phyloP scores from a whole-genome alignment of 2,329 filamentous ascomycete genomes.

The Biscogniauxia marginata region DNA sequence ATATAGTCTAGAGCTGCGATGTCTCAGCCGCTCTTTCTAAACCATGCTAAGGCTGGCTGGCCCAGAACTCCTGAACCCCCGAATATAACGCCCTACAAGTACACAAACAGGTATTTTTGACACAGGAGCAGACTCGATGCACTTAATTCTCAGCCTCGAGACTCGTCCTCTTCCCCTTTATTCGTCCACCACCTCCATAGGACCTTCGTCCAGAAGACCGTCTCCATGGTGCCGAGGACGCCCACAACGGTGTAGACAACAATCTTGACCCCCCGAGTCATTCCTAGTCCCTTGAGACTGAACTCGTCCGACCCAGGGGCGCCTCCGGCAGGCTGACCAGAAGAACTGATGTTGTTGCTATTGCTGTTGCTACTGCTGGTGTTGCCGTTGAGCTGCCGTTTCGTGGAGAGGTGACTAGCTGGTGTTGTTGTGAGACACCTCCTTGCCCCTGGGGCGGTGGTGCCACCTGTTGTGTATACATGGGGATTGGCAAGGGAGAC shows the following conservation, averaged over 20 bases:
- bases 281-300: conserved; percentile 29
- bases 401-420: neutral
- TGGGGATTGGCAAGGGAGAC: neutral
- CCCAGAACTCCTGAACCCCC: neutral
- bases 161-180: conserved; percentile 6
- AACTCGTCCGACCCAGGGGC: conserved; percentile 5
- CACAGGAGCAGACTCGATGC: neutral
- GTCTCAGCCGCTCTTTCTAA: neutral
- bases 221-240: conserved; percentile 34
- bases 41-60: neutral
- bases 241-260: conserved; percentile 27
- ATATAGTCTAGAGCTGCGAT: neutral
- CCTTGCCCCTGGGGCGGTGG: neutral
- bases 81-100: neutral
- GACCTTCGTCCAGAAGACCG: conserved; percentile 32
- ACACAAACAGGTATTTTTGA: neutral
- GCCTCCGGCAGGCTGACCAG: neutral
- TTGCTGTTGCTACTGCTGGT: neutral
- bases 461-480: neutral
- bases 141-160: conserved; percentile 8
- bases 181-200: conserved; percentile 23
- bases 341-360: neutral
- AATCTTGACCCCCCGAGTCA: conserved; percentile 29
- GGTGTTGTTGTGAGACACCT: neutral
- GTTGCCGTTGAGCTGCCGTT: neutral